Conservation (phyloP, 2,329 filamentous ascomycete genomes). For the Kalmusia sp. region DNA sequence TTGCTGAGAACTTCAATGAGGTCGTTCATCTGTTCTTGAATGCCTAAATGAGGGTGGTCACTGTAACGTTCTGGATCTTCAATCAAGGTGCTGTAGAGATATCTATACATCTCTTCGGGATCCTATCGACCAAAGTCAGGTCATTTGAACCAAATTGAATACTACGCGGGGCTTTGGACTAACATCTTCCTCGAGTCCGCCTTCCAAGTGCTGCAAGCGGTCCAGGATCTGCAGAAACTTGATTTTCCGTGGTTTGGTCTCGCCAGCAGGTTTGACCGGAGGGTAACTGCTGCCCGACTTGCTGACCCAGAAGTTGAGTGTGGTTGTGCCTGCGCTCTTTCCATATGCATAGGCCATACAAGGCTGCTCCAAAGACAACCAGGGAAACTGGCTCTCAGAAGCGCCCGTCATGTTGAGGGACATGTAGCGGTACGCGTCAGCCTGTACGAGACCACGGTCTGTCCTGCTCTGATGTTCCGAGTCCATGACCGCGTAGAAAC, state of each 20-base stretch:
- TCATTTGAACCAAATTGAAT: slow-evolving; percentile 22
- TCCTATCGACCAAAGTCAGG: slow-evolving; percentile 47
- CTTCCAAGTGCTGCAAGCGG: slow-evolving; percentile 51
- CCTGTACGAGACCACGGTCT: slow-evolving; percentile 45
- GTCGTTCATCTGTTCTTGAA: slow-evolving; percentile 76
- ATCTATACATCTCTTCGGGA: slow-evolving; percentile 55
- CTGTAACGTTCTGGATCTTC: slow-evolving; percentile 70
- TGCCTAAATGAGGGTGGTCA: slow-evolving; percentile 62
- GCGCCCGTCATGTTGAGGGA: slow-evolving; percentile 47
- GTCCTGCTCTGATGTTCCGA: slow-evolving; percentile 46
- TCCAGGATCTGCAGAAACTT: slow-evolving; percentile 59
- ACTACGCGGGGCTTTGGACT: slow-evolving; percentile 30
- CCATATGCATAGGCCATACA: slow-evolving; percentile 74
- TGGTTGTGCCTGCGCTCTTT: slow-evolving; percentile 71
- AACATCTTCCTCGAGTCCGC: slow-evolving; percentile 52
- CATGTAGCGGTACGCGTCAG: slow-evolving; percentile 45
- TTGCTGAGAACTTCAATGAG: slow-evolving; percentile 73
- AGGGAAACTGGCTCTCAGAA: slow-evolving; percentile 57
- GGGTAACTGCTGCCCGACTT: slow-evolving; percentile 65
- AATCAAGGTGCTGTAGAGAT: slow-evolving; percentile 73
- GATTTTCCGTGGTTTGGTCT: slow-evolving; percentile 66
- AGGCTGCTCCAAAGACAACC: slow-evolving; percentile 77
- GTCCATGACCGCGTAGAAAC: slow-evolving; percentile 51
- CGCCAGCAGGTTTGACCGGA: slow-evolving; percentile 65
- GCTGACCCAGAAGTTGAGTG: slow-evolving; percentile 72